Conservation (phyloP, 176 grass and related monocot genomes). For the Otatea glauca region DNA sequence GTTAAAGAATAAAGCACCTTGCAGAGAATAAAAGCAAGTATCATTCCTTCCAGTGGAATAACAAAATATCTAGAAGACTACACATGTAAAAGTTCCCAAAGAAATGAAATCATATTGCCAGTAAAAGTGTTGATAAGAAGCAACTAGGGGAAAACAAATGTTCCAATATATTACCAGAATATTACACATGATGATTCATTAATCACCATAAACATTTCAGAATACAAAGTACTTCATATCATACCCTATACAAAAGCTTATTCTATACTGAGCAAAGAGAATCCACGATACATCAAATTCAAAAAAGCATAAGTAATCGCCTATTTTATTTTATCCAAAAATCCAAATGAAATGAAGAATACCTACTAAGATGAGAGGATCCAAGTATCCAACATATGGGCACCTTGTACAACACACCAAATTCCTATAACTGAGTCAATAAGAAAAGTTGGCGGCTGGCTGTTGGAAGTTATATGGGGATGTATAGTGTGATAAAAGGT, state of each 20-base stretch:
- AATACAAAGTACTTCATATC: neutral
- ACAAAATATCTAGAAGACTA: constrained; percentile 23
- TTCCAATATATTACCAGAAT: neutral
- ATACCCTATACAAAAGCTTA: neutral
- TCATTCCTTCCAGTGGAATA: constrained; percentile 43
- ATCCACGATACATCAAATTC: neutral
- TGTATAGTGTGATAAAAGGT: neutral
- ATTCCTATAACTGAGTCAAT: neutral
- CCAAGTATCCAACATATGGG: neutral
- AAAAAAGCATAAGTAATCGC: neutral
- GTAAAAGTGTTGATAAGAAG: constrained; percentile 2
- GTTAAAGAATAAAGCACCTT: constrained; percentile 45
- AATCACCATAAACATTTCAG: neutral
- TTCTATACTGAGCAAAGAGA: neutral
- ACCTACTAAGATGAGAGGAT: neutral
- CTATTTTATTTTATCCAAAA: neutral
- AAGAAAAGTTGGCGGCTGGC: neutral
- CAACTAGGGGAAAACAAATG: neutral
- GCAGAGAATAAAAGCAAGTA: constrained; percentile 47
- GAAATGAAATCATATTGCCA: neutral
- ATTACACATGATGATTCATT: neutral
- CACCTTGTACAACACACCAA: neutral
- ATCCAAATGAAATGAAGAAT: neutral
- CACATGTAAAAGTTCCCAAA: constrained; percentile 11
- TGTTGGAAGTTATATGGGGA: neutral